Conservation (phyloP, 805 yeast species). For the Metschnikowia vanudenii region DNA sequence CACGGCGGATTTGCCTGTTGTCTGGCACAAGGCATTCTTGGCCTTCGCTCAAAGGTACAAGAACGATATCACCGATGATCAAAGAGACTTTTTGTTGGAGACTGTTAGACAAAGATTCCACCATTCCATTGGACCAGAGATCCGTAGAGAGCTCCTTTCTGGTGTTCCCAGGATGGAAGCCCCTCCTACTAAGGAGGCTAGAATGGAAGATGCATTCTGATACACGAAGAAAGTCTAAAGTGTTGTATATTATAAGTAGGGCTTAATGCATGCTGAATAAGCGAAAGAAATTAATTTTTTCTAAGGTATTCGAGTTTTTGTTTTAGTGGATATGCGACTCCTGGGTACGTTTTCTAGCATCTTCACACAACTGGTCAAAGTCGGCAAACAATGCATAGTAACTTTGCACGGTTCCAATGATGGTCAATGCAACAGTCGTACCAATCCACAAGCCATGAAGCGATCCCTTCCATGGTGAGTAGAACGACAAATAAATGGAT, state of each 20-base stretch:
- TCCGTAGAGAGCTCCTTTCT: slow-evolving; percentile 87
- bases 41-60: slow-evolving; percentile 95
- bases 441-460: slow-evolving; percentile 63
- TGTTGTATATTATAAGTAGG: background rate
- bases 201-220: slow-evolving; percentile 40
- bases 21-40: slow-evolving; percentile 96
- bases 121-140: slow-evolving; percentile 86
- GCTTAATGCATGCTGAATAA: too few relatives aligned
- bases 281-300: background rate
- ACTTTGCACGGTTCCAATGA: slow-evolving; percentile 21
- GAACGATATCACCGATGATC: slow-evolving; percentile 98
- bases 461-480: slow-evolving; percentile 43
- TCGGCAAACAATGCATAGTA: slow-evolving; percentile 47
- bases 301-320: background rate
- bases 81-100: slow-evolving; percentile 88
- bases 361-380: slow-evolving; percentile 36
- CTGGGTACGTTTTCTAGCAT: slow-evolving; percentile 37
- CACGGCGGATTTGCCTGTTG: slow-evolving; percentile 76
- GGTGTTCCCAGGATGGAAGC: slow-evolving; percentile 63
- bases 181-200: slow-evolving; percentile 27
- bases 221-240: background rate
- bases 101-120: slow-evolving; percentile 90
- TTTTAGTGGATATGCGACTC: slow-evolving; percentile 8
- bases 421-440: slow-evolving; percentile 32
- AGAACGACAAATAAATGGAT: slow-evolving; percentile 53